Evolutionary conservation across 805 yeast genomes (phyloP), one percentile per base, ranked within the genome.

Genomic region (Vanderwaltozyma tropicalis): DNA sequence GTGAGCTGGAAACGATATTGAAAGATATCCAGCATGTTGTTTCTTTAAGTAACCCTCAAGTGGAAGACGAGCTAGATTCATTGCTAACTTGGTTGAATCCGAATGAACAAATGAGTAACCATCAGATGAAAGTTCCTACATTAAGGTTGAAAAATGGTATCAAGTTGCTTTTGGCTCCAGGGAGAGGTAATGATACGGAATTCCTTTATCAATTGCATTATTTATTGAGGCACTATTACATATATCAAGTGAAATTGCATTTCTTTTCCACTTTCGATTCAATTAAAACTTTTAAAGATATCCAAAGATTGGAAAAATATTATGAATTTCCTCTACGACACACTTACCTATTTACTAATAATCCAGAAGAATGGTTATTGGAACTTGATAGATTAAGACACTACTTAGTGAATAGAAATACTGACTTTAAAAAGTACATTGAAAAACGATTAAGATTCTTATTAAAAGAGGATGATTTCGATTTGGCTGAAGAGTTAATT

Each of bases 41-140:
- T 5, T 9, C 27, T n/a, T n/a, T 16, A 14, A 30, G 14, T 10
- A 29, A n/a, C 14, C 11, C 3, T 11, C 10, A 16, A 15, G 26
- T 40, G 20, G 43, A 37, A 19, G 57, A 52, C 35, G 55, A 53
- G 13, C 20, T 54, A 11, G 55, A 54, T 27, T 41, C 51, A 3
- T 34, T 54, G 28, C 39, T 54, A 13, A 44, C 45, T 13, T 54
- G 59, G 59, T 21, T 52, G 25, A 45, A 50, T 31, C 57, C 57
- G 13, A 48, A 48, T 34, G 52, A 49, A 33, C 39, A 46, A 2
- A 29, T 35, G 13, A 47, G 50, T 37, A 49, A 50, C 20, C 55
- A 50, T 37, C 52, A 48, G 21, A 35, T 43, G 28, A 46, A 45
- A 17, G 53, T 55, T 13, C 57, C 57, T 3, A 44, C 55, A 3